These are phyloP conservation scores for Bryum argenteum DNA, from an alignment of 225 moss, liverwort and hornwort genomes.

Conservation along the genomic window DNA sequence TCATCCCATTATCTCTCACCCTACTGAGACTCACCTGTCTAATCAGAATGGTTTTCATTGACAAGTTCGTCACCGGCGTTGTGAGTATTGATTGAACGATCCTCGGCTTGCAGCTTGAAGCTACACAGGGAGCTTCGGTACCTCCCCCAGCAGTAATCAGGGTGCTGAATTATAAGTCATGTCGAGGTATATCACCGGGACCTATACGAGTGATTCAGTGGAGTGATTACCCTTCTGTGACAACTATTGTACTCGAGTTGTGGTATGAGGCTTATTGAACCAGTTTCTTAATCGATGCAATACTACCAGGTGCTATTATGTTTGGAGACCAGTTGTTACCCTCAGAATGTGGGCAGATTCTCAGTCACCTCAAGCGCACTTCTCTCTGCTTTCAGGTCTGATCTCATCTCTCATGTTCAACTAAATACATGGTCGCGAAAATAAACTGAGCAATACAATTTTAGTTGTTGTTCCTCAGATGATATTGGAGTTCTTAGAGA, in stretches of 20 bases:
- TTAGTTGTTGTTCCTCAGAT: not conserved
- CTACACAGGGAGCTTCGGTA: slow-evolving; percentile 84
- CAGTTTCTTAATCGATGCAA: slow-evolving; percentile 16
- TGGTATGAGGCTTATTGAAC: slow-evolving; percentile 3
- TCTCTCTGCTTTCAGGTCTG: slow-evolving; percentile 92
- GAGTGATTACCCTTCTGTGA: slow-evolving; percentile 17
- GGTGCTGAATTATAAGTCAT: slow-evolving; percentile 91
- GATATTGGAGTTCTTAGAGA: not conserved
- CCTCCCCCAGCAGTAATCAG: slow-evolving; percentile 92
- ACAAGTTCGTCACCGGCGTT: not conserved
- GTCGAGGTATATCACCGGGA: slow-evolving; percentile 66
- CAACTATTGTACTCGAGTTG: slow-evolving; percentile 7
- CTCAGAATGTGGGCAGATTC: slow-evolving; percentile 83
- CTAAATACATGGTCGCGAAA: slow-evolving; percentile 3
- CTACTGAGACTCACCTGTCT: slow-evolving; percentile 7
- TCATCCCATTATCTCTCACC: slow-evolving; percentile 3
- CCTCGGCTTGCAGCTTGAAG: slow-evolving; percentile 67
- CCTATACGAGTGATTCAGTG: not conserved
- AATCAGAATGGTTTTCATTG: not conserved
- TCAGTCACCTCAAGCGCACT: slow-evolving; percentile 79
- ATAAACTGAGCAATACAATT: not conserved
- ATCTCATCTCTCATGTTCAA: slow-evolving; percentile 9
- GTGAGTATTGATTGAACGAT: slow-evolving; percentile 22
- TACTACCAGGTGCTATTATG: slow-evolving; percentile 87
- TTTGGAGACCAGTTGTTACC: slow-evolving; percentile 91